phyloP scores from a whole-genome alignment of 2,329 filamentous ascomycete genomes.

The Xylaria arbuscula region DNA sequence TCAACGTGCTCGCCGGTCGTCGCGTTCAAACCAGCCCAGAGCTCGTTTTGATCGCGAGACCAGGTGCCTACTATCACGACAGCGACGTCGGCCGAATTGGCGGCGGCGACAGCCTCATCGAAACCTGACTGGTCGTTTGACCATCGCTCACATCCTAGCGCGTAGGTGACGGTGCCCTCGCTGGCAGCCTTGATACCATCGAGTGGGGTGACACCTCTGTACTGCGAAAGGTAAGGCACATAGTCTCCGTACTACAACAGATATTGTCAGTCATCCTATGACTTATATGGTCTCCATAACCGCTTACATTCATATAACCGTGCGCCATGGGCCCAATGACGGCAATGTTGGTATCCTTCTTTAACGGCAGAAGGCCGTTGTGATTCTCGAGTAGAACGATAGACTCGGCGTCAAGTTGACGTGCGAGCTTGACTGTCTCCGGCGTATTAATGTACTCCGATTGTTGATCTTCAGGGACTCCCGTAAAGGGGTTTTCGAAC shows the following conservation, averaged over 20 bases:
- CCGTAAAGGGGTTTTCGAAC: slow-evolving; percentile 76
- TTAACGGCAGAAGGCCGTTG: slow-evolving; percentile 62
- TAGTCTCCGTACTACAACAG: slow-evolving; percentile 74
- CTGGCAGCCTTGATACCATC: slow-evolving; percentile 73
- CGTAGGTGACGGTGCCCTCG: slow-evolving; percentile 71
- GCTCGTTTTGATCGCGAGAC: slow-evolving; percentile 77
- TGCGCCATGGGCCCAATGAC: slow-evolving; percentile 82
- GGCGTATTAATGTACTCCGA: slow-evolving; percentile 70
- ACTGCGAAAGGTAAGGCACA: slow-evolving; percentile 72
- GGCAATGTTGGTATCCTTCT: slow-evolving; percentile 74
- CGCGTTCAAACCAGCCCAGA: slow-evolving; percentile 77
- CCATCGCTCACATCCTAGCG: slow-evolving; percentile 78
- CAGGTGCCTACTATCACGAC: slow-evolving; percentile 80
- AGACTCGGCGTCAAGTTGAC: slow-evolving; percentile 72
- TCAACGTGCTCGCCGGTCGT: slow-evolving; percentile 82
- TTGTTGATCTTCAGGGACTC: slow-evolving; percentile 65
- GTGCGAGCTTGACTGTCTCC: slow-evolving; percentile 67
- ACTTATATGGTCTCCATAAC: neutral
- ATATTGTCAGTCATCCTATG: slow-evolving; percentile 14
- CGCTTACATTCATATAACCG: slow-evolving; percentile 73
- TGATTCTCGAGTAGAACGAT: slow-evolving; percentile 71
- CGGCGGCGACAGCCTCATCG: slow-evolving; percentile 71
- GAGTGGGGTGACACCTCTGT: slow-evolving; percentile 74
- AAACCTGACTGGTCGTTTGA: slow-evolving; percentile 76
- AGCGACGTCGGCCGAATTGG: slow-evolving; percentile 75